Conservation (phyloP, 176 grass and related monocot species). For the Lolium perenne region DNA sequence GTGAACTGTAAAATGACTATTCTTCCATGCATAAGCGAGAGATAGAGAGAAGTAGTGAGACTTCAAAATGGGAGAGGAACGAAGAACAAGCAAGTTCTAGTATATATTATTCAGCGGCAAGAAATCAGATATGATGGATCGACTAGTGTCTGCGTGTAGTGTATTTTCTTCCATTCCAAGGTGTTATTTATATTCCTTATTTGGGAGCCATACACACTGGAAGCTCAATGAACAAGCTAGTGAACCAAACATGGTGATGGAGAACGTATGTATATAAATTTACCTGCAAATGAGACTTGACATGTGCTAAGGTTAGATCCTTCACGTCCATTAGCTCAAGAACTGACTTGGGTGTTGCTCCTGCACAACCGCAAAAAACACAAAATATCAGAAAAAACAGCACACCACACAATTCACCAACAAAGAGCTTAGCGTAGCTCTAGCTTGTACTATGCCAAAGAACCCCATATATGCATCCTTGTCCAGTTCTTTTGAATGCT, state of each 20-base stretch:
- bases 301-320: conserved; percentile 96
- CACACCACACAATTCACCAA: conserved; percentile 5
- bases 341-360: conserved; percentile 97
- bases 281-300: conserved; percentile 98
- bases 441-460: conserved; percentile 9
- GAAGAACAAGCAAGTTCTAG: not conserved
- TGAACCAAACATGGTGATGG: not conserved
- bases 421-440: not conserved
- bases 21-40: conserved; percentile 42
- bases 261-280: not conserved
- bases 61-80: conserved; percentile 21
- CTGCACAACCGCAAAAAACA: conserved; percentile 43
- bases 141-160: not conserved
- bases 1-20: conserved; percentile 38
- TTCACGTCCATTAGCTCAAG: conserved; percentile 99
- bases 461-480: not conserved
- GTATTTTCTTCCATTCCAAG: conserved; percentile 29
- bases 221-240: not conserved
- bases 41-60: not conserved
- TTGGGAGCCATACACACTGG: not conserved
- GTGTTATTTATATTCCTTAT: not conserved
- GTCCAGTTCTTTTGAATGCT: not conserved
- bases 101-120: not conserved
- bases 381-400: not conserved
- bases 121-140: not conserved